phyloP scores from a whole-genome alignment of 306 rosid species.

The Castanea sativa region DNA sequence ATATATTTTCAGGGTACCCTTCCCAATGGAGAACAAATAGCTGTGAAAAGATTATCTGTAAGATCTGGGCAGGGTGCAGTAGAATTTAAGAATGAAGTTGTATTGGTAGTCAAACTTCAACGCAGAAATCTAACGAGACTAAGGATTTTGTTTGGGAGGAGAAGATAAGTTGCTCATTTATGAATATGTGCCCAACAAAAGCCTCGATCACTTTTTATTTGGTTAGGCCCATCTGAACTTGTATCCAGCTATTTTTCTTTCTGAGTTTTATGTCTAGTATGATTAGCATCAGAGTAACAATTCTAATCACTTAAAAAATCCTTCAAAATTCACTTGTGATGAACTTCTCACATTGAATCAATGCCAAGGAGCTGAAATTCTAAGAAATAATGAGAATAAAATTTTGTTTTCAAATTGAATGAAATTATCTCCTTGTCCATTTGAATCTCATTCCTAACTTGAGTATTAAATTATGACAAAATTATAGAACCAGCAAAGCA shows the following conservation, averaged over 20 bases:
- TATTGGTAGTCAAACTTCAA: constrained; percentile 67
- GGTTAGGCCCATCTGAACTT: constrained; percentile 35
- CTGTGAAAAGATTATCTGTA: constrained; percentile 57
- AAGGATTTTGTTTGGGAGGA: constrained; percentile 56
- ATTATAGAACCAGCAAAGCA: constrained; percentile 35
- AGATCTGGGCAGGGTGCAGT: constrained; percentile 55
- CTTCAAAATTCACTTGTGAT: neutral
- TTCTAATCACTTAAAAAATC: neutral
- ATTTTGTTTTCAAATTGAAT: too few relatives aligned
- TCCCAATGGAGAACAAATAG: constrained; percentile 51
- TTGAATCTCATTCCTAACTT: neutral
- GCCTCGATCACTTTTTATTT: constrained; percentile 55
- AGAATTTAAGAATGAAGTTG: constrained; percentile 67
- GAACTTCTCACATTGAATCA: neutral
- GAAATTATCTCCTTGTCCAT: too few relatives aligned
- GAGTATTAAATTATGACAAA: constrained; percentile 10
- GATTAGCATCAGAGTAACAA: too few relatives aligned
- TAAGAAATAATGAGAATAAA: too few relatives aligned
- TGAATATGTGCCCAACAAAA: constrained; percentile 64
- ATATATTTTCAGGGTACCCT: constrained; percentile 50
- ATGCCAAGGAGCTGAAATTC: too few relatives aligned
- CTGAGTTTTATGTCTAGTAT: too few relatives aligned
- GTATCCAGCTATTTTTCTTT: neutral
- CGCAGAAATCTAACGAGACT: constrained; percentile 68
- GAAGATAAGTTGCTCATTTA: constrained; percentile 59